Base-by-base conservation (phyloP, 768 basidiomycete species). In the Symmetrospora coprosmae region DNA sequence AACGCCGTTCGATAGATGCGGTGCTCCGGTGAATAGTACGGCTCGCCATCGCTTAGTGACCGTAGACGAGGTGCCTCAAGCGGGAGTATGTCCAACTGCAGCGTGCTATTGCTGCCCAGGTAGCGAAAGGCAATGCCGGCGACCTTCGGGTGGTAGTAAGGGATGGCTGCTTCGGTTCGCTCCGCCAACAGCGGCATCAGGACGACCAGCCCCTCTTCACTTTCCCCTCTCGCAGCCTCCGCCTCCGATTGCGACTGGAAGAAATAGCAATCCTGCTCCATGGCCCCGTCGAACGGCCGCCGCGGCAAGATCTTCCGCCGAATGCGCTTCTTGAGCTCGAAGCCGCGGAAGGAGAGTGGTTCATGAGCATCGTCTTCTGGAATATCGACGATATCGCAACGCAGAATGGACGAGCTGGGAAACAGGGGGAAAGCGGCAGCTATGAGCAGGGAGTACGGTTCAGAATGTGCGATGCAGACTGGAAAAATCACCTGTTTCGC, bases 61-160 rank as follows among this genome's bases (percentile, higher is more conserved):
- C 23, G 11, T 33, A 35, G 25, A 5, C 38, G n/a, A n/a, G 33
- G 49, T 35, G 45, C 45, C 33, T 47, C 45, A 14, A 47, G n/a
- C 33, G 45, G 27, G 6, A 47, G 45, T 14, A 28, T 16, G 33
- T 47, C 45, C 6, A 47, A 31, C 19, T 47, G 45, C n/a, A 58
- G 23, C 16, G 41, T 1, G 28, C 30, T 4, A 28, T 23, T 7
- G 9, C 19, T 14, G 7, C 5, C 7, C 40, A 85, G 61, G 70
- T 82, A 88, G n/a, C 82, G 80, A 69, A 91, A 88, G 0, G 86
- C 88, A 33, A 97, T 75, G 61, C 85, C 83, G 2, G 72, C 73
- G 8, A 92, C 86, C 1, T 82, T 68, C 0, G 92, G 92, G 67
- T 97, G 90, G 67, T 92, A 96, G 69, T 87, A 96, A 0, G 92